Conservation (phyloP, 495 filamentous ascomycete genomes). For the Neurospora cerealis region DNA sequence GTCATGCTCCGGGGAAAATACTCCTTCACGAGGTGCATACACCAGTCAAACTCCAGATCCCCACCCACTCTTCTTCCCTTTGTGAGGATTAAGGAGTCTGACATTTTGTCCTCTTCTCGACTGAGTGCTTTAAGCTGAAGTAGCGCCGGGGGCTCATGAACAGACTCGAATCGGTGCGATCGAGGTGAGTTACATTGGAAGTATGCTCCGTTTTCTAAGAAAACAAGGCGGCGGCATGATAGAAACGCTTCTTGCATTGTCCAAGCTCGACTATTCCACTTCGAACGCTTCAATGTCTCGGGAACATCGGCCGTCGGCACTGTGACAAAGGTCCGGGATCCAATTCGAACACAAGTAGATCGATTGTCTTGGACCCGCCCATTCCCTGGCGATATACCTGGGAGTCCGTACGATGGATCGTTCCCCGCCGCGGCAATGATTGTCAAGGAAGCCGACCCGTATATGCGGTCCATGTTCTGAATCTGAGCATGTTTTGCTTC, state of each 20-base stretch:
- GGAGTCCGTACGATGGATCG: neutral
- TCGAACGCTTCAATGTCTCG: neutral
- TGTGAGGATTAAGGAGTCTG: too few species aligned
- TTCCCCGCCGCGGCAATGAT: neutral
- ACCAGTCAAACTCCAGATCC: too few species aligned
- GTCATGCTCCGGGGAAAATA: too few species aligned
- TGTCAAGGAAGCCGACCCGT: neutral
- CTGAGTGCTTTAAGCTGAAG: too few species aligned
- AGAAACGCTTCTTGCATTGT: neutral
- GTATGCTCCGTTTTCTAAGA: constrained; percentile 20
- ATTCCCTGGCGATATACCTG: too few species aligned
- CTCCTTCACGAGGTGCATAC: too few species aligned
- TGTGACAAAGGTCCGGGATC: neutral
- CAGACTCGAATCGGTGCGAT: neutral
- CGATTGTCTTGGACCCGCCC: too few species aligned
- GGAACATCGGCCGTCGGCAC: neutral
- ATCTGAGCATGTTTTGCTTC: neutral
- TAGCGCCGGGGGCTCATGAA: neutral
- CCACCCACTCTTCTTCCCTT: too few species aligned
- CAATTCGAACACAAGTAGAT: neutral
- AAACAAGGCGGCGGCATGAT: neutral
- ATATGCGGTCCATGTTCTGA: neutral
- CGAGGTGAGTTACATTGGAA: constrained; percentile 20
- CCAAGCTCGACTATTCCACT: neutral
- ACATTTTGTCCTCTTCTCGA: too few species aligned